Percentiles rank a stretch among this genome's conserved stretches.
Evolutionary conservation across 2,329 filamentous ascomycete genomes (phyloP).

Genomic region (Incumbomyces delicatus): DNA sequence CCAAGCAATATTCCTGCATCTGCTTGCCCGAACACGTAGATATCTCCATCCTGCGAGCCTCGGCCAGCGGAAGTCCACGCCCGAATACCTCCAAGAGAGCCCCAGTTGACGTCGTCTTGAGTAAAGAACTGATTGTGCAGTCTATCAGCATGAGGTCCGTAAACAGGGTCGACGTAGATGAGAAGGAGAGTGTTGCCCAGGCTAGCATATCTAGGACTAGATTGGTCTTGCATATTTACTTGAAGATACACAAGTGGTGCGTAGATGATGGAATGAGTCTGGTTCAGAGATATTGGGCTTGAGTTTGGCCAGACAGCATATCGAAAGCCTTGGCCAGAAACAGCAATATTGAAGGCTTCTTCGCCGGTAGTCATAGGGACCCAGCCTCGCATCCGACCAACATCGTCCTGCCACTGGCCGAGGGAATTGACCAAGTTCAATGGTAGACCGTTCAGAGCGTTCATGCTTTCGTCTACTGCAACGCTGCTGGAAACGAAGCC

Average conservation of each 20-base stretch:
- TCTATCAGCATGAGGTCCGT: constrained; percentile 22
- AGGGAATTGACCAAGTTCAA: constrained; percentile 24
- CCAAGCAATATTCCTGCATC: constrained; percentile 22
- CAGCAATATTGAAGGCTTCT: constrained; percentile 23
- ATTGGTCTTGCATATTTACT: constrained; percentile 22
- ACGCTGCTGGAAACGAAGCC: constrained; percentile 26
- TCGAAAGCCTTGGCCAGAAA: constrained; percentile 25
- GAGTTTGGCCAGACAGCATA: constrained; percentile 27
- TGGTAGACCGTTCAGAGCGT: constrained; percentile 19
- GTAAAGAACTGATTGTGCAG: constrained; percentile 23
- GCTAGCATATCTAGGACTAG: constrained; percentile 21
- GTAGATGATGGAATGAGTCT: constrained; percentile 22
- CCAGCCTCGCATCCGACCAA: constrained; percentile 25
- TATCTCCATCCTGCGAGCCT: constrained; percentile 23
- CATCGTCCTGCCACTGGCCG: constrained; percentile 25
- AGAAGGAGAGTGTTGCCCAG: constrained; percentile 23
- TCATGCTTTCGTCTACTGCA: constrained; percentile 23
- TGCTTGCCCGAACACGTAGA: constrained; percentile 25
- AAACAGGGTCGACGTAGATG: constrained; percentile 21
- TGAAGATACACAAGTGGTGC: constrained; percentile 25
- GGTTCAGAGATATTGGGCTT: constrained; percentile 24
- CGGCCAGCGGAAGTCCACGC: constrained; percentile 23
- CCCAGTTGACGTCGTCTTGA: constrained; percentile 23
- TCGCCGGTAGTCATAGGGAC: constrained; percentile 25
- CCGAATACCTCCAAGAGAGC: constrained; percentile 24